Evolutionary conservation across 495 filamentous ascomycete genomes (phyloP), one percentile per base, ranked within the genome.

Genomic region (Chaetomium tenue): DNA sequence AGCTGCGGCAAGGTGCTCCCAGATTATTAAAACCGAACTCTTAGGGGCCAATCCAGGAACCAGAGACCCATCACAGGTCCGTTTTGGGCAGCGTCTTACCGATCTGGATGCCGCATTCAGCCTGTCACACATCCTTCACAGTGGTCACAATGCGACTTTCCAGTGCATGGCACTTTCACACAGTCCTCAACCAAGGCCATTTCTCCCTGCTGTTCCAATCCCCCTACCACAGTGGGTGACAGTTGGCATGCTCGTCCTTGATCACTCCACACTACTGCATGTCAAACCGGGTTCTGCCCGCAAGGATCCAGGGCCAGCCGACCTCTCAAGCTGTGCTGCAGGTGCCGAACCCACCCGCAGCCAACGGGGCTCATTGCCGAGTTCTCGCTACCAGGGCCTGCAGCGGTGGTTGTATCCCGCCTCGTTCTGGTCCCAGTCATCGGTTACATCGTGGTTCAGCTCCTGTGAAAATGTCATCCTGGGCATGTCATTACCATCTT

Each of bases 211-310:
- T 20, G 44, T 5, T 2, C 25, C 33, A 15, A 33, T 33, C 18
- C 50, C 51, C 18, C 15, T 5, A 33, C 51, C 5, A 33, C 44
- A 26, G 9, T 51, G 48, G 48, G 48, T 51, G 7, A 23, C 48
- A 51, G 48, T 51, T 18, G 51, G 26, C 51, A 53, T 53, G 51
- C 26, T 33, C 16, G 15, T 30, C 51, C 51, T 53, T 53, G 51
- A 18, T 56, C 20, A 13, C 0, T 20, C 3, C 30, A 40, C 22
- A 15, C 53, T 23, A 13, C 53, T 56, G 53, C 53, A 56, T n/a
- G 53, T 3, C n/a, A 56, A 56, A 37, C 53, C 33, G 53, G 53
- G 53, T 39, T 20, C 22, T 56, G n/a, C n/a, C 18, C 18, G 13
- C n/a, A 7, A 7, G 4, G 5, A 37, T 12, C n/a, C 53, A 20